Evolutionary conservation across 192 early-diverging fungal genomes (phyloP).

Genomic region (Allomyces javanicus): DNA sequence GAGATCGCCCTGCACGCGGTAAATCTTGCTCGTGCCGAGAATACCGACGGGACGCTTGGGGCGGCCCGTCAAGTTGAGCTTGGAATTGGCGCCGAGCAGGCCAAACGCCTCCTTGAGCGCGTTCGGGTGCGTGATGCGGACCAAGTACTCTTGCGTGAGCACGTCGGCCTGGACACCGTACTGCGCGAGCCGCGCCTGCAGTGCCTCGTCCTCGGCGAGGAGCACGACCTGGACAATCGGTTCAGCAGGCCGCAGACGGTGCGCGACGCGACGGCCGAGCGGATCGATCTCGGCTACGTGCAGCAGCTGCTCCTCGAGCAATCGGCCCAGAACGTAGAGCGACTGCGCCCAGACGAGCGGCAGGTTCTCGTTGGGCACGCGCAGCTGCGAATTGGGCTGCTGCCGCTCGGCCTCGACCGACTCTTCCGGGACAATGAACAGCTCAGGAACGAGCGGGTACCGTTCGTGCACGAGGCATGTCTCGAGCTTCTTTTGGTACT

Average conservation of each 20-base stretch:
- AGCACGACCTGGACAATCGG: conserved; percentile 55
- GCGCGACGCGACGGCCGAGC: conserved; percentile 46
- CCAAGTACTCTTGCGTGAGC: conserved; percentile 40
- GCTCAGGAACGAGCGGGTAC: conserved; percentile 40
- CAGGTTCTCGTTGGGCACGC: conserved; percentile 65
- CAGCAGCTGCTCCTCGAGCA: conserved; percentile 57
- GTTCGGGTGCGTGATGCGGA: conserved; percentile 49
- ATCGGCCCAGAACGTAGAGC: conserved; percentile 49
- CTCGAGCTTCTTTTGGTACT: conserved; percentile 46
- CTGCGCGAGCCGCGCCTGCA: conserved; percentile 46
- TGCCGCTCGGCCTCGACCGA: conserved; percentile 46
- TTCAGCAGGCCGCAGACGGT: conserved; percentile 16
- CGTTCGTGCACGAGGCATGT: conserved; percentile 46
- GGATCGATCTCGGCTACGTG: conserved; percentile 65
- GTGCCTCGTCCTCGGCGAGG: conserved; percentile 44
- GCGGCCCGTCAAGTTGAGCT: conserved; percentile 53
- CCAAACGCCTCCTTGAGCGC: conserved; percentile 58
- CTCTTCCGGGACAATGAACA: conserved; percentile 65
- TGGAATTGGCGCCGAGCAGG: conserved; percentile 51
- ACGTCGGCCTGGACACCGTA: conserved; percentile 68
- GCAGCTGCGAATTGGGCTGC: conserved; percentile 43
- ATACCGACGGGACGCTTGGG: conserved; percentile 60
- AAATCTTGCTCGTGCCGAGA: conserved; percentile 55
- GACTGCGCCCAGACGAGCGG: conserved; percentile 77
- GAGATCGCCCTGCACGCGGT: conserved; percentile 58